Evolutionary conservation across 495 filamentous ascomycete genomes (phyloP).

Genomic region (Jackrogersella multiformis): DNA sequence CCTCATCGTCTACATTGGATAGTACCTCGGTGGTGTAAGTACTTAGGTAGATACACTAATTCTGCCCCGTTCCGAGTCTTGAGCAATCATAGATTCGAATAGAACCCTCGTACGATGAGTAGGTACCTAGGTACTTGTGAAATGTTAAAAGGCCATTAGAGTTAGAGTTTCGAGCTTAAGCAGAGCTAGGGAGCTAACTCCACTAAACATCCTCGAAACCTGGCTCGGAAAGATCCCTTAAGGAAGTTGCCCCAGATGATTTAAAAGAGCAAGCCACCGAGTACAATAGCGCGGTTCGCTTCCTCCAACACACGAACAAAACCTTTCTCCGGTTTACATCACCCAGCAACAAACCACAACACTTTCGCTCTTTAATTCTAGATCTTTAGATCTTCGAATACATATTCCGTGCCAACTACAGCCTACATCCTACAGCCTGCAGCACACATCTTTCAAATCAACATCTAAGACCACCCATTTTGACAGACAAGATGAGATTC

Average conservation of each 20-base stretch:
- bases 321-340: background rate
- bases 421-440: background rate
- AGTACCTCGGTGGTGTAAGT: too few species aligned
- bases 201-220: conserved; percentile 8
- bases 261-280: conserved; percentile 24
- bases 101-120: background rate
- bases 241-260: background rate
- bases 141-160: background rate
- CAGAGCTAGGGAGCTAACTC: background rate
- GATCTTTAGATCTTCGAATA: background rate
- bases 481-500: conserved; percentile 25
- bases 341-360: background rate
- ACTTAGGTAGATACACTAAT: background rate
- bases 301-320: background rate
- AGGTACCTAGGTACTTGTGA: background rate
- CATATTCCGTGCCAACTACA: background rate
- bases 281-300: conserved; percentile 23
- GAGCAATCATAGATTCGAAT: background rate
- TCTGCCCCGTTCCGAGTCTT: background rate
- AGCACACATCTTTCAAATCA: background rate
- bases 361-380: background rate
- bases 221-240: conserved; percentile 22
- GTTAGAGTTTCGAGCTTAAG: conserved; percentile 8
- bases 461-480: conserved; percentile 2
- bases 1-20: background rate